Base-by-base conservation (phyloP, 1,139 yeast genomes). In the Spencermartinsiella ligniputridi region DNA sequence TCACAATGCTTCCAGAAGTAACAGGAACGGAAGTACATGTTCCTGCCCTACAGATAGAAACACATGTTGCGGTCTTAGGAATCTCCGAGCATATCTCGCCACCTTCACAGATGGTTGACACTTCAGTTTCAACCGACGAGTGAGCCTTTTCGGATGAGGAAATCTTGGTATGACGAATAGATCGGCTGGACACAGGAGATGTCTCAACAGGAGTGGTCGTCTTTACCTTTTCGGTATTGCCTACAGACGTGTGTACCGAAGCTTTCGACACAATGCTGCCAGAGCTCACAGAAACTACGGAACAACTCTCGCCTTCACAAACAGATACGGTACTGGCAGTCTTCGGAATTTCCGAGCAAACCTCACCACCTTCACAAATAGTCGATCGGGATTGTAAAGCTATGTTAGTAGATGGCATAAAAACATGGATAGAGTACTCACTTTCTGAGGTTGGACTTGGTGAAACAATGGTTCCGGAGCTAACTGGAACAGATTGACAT, bases 241-340 rank as follows among this genome's bases (percentile, higher is more conserved):
- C n/a, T n/a, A 22, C 25, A 11, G 25, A 22, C 25, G 25, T 6
- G 11, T 11, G 6, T 22, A 11, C 11, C 9, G 25, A 6, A 11
- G 25, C 25, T 11, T 6, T 22, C 25, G 25, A 22, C 15, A 30
- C 29, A 17, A 35, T 15, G 12, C n/a, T 18, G 11, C 21, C 17
- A 9, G 25, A 15, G 20, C 25, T 22, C 9, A 19, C 18, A 5
- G 18, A 35, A 15, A 19, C 21, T 4, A 19, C 20, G 8, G 22
- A 19, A 16, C 36, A 19, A 27, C 15, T 9, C 8, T n/a, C 32
- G n/a, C 32, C 32, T 27, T 25, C 9, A 25, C 6, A 22, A 15
- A 29, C 41, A 15, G 32, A 19, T 8, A 15, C 32, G 20, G 39
- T 12, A 27, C 34, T 21, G n/a, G n/a, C 27, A 35, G 38, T 16